A percentile compares a stretch with the other conserved stretches of the same genome.
Conservation (phyloP, 176 grass and related monocot genomes). For the Raddia distichophylla region DNA sequence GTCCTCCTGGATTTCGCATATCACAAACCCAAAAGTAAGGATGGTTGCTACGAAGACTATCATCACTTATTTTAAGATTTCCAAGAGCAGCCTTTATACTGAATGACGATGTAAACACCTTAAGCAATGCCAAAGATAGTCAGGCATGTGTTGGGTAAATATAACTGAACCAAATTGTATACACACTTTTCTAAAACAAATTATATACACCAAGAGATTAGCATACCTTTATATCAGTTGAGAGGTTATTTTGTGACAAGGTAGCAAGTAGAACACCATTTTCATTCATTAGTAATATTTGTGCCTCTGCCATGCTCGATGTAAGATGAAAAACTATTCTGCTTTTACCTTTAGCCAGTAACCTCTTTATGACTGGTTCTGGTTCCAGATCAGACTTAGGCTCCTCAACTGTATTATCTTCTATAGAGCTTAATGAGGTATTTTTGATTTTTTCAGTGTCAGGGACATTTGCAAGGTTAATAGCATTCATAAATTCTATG, state of each 20-base stretch:
- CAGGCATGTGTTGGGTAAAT: slow-evolving; percentile 28
- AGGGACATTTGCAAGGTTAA: slow-evolving; percentile 65
- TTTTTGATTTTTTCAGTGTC: slow-evolving; percentile 50
- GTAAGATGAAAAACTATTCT: slow-evolving; percentile 97
- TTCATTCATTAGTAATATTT: slow-evolving; percentile 93
- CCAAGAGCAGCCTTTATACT: slow-evolving; percentile 98
- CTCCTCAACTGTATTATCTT: slow-evolving; percentile 47
- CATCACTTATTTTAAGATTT: slow-evolving; percentile 99
- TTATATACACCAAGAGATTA: slow-evolving; percentile 12
- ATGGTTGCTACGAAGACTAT: slow-evolving; percentile 72
- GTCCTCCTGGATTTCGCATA: slow-evolving; percentile 92
- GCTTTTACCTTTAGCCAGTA: slow-evolving; percentile 89
- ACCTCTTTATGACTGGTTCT: slow-evolving; percentile 61
- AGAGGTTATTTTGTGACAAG: slow-evolving; percentile 93
- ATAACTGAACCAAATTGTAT: slow-evolving; percentile 21
- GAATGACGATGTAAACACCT: slow-evolving; percentile 93
- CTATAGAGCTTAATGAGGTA: slow-evolving; percentile 36
- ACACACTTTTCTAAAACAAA: neutral
- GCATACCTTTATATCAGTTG: slow-evolving; percentile 88
- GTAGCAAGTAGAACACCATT: slow-evolving; percentile 65
- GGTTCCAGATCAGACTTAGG: slow-evolving; percentile 50
- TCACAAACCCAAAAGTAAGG: slow-evolving; percentile 98
- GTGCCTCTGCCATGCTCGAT: slow-evolving; percentile 87
- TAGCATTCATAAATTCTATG: slow-evolving; percentile 91
- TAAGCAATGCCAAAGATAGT: slow-evolving; percentile 46